Evolutionary conservation across 768 basidiomycete genomes (phyloP).

Genomic region (Termitomyces sp.): DNA sequence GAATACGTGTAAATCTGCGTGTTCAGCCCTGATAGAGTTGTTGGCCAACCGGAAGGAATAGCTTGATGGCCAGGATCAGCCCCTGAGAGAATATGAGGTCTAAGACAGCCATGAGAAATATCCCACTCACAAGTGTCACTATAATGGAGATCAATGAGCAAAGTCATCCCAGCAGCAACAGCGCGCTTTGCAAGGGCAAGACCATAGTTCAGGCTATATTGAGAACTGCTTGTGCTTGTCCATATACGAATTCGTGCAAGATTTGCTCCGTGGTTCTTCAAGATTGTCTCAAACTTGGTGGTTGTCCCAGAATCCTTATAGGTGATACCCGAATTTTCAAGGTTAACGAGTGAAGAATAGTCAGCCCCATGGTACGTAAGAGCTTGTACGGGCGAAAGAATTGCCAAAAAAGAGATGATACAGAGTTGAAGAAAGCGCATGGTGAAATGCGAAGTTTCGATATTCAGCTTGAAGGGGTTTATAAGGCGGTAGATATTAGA

Average conservation of each 20-base stretch:
- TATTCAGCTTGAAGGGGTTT: neutral
- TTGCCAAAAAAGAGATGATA: constrained; percentile 13
- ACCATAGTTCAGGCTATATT: constrained; percentile 47
- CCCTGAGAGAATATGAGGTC: constrained; percentile 29
- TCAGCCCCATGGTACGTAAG: constrained; percentile 51
- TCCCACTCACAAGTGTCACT: constrained; percentile 51
- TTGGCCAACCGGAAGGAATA: constrained; percentile 55
- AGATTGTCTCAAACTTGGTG: constrained; percentile 45
- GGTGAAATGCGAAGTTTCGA: neutral
- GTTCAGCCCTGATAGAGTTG: constrained; percentile 41
- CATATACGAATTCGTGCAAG: constrained; percentile 56
- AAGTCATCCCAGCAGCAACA: constrained; percentile 47
- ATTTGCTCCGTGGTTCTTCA: constrained; percentile 48
- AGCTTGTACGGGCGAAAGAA: constrained; percentile 22
- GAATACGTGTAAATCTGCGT: constrained; percentile 50
- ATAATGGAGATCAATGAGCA: constrained; percentile 55
- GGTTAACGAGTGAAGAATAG: constrained; percentile 46
- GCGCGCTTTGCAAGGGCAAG: constrained; percentile 50
- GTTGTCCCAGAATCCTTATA: constrained; percentile 37
- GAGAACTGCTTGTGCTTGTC: constrained; percentile 47
- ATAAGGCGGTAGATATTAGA: neutral
- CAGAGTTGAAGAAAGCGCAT: constrained; percentile 21
- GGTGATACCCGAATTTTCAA: constrained; percentile 40
- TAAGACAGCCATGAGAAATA: neutral
- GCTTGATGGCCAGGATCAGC: constrained; percentile 60